Evolutionary conservation across 2,329 filamentous ascomycete species (phyloP).

Genomic region (Fusarium equiseti): DNA sequence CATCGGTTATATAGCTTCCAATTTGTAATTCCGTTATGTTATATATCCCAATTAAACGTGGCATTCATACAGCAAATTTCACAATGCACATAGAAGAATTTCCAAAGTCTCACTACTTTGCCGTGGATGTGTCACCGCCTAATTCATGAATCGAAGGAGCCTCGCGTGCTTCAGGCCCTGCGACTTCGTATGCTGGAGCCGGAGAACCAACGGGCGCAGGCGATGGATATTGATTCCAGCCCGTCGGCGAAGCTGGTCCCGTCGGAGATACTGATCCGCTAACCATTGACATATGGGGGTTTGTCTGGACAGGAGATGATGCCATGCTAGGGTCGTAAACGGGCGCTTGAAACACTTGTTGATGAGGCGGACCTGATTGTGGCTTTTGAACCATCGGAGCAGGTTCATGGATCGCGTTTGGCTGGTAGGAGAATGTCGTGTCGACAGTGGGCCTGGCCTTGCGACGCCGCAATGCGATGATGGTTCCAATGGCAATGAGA

Average conservation of each 20-base stretch:
- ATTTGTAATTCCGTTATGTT: no score
- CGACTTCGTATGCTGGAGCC: constrained; percentile 3
- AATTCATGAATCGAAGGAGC: not conserved
- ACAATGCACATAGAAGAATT: no score
- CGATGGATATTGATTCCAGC: not conserved
- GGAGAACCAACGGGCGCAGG: not conserved
- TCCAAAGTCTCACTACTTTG: not conserved
- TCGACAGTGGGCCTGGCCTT: not conserved
- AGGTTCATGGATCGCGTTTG: not conserved
- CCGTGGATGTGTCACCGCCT: not conserved
- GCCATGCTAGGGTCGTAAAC: not conserved
- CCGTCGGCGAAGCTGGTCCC: not conserved
- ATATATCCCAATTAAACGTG: no score
- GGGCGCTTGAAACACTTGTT: not conserved
- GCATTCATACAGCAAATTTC: no score
- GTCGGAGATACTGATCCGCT: not conserved
- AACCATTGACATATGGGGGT: not conserved
- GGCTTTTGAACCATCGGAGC: not conserved
- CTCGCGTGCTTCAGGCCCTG: not conserved
- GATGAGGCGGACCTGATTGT: not conserved
- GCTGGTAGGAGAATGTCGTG: not conserved
- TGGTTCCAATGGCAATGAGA: not conserved
- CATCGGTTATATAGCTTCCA: no score
- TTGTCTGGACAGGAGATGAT: not conserved
- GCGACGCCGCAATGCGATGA: not conserved